Evolutionary conservation across 2,329 filamentous ascomycete genomes (phyloP), one percentile per base, ranked within the genome.

Genomic region (Ophiostoma montium): DNA sequence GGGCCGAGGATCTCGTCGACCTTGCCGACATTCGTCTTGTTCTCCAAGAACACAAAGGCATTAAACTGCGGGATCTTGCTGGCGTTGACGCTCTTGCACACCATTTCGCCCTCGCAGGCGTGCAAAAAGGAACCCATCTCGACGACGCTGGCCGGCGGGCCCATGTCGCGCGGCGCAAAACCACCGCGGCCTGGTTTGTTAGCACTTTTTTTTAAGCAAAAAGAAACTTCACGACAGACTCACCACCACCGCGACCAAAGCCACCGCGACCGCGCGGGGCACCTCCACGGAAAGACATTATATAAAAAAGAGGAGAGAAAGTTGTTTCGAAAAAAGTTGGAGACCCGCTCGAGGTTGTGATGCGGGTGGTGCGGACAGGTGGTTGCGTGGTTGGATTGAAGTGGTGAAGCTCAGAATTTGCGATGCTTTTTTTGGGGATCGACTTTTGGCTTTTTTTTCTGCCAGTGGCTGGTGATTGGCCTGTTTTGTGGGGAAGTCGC

Each of bases 51-150:
- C 67, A 98, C 94, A 58, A 88, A 88, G 54, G 92, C 92, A 74
- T 95, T 96, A 82, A 98, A 98, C 73, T 94, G 94, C 54, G 92
- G 92, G 56, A 98, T 84, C 71, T 96, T 96, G 60, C 84, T 73
- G 16, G 53, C 50, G 74, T 95, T 96, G 68, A 84, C 83, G 58
- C 86, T 94, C 68, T 88, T 82, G 84, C 90, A 95, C 59, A 98
- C 84, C 76, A 98, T 92, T 69, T 98, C 92, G 65, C 90, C 90
- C 70, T 98, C 92, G 70, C 86, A 90, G 52, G 88, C 82, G 71
- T 98, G 92, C 65, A 95, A 70, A 69, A 96, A 94, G 57, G 78
- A 79, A 67, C 92, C 92, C 84, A 98, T 87, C 71, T 95, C 92
- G 59, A 79, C 62, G 48, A 83, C 77, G 51, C 71, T 65, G 50